Conservation (phyloP, 352 stramenopile genomes). For the Phytophthora meadii region DNA sequence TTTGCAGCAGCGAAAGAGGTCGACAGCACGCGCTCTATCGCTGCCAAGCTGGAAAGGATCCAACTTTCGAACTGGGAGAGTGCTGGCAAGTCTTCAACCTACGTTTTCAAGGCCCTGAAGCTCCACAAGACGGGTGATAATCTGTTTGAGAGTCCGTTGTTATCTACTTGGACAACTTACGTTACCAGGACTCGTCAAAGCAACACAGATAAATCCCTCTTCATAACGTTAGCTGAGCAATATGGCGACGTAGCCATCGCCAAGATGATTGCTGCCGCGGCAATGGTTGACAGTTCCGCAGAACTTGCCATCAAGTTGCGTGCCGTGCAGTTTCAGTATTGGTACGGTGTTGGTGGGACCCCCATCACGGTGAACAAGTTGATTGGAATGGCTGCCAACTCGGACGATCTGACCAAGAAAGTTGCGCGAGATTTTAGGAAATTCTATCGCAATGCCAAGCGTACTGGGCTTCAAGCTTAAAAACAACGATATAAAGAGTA, state of each 20-base stretch:
- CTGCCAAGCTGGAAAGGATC: neutral
- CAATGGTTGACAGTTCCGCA: neutral
- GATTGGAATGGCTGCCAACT: neutral
- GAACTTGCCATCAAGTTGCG: neutral
- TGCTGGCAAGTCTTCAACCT: neutral
- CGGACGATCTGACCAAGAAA: neutral
- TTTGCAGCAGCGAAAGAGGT: slow-evolving; percentile 7
- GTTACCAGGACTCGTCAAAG: neutral
- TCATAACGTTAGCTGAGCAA: neutral
- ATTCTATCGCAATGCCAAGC: neutral
- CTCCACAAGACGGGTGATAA: neutral
- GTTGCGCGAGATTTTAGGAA: neutral
- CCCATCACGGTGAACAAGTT: neutral
- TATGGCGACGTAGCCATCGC: slow-evolving; percentile 1
- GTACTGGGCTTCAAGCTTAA: too few species aligned
- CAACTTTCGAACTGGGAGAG: slow-evolving; percentile 2
- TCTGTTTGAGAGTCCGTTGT: neutral
- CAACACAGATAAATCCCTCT: neutral
- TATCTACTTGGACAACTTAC: slow-evolving; percentile 3
- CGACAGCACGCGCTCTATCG: neutral
- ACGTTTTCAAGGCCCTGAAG: slow-evolving; percentile 2
- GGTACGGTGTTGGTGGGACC: neutral
- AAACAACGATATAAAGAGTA: too few species aligned
- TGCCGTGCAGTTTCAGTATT: neutral
- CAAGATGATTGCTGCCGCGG: slow-evolving; percentile 6